Conservation (phyloP, 257 asterid species). For the Striga asiatica region DNA sequence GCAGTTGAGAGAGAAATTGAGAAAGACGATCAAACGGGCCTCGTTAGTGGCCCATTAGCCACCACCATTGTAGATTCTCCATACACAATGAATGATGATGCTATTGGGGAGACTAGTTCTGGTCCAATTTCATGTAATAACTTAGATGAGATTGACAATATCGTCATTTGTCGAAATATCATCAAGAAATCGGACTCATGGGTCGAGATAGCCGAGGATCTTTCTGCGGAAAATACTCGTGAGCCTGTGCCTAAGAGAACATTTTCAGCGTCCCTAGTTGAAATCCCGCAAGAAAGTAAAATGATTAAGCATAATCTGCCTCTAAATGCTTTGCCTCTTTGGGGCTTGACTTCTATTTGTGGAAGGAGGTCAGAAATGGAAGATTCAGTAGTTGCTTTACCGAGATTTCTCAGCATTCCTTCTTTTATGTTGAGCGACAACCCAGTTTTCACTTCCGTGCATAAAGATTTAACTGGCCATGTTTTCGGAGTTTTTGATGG, state of each 20-base stretch:
- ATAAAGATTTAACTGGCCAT: constrained; percentile 42
- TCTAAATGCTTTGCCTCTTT: constrained; percentile 39
- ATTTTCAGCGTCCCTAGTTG: constrained; percentile 29
- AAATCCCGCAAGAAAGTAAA: constrained; percentile 36
- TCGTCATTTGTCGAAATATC: constrained; percentile 19
- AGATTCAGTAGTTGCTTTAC: constrained; percentile 53
- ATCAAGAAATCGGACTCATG: constrained; percentile 22
- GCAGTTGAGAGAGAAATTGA: constrained; percentile 1
- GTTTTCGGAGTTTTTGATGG: constrained; percentile 87
- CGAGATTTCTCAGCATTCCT: constrained; percentile 48
- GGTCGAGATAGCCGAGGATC: constrained; percentile 29
- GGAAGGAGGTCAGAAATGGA: constrained; percentile 90
- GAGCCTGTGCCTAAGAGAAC: constrained; percentile 25
- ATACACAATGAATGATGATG: too few relatives aligned
- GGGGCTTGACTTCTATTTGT: constrained; percentile 62
- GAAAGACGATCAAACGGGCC: constrained; percentile 14
- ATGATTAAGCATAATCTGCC: constrained; percentile 22
- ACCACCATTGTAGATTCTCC: constrained; percentile 19
- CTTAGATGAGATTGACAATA: constrained; percentile 12
- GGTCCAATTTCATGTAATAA: constrained; percentile 9
- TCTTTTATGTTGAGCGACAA: constrained; percentile 41
- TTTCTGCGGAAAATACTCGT: constrained; percentile 15
- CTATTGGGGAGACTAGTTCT: too few relatives aligned
- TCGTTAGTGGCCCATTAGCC: not conserved
- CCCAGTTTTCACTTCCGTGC: constrained; percentile 20